Conservation (phyloP, 2,329 filamentous ascomycete species). For the Akanthomyces lecanii region DNA sequence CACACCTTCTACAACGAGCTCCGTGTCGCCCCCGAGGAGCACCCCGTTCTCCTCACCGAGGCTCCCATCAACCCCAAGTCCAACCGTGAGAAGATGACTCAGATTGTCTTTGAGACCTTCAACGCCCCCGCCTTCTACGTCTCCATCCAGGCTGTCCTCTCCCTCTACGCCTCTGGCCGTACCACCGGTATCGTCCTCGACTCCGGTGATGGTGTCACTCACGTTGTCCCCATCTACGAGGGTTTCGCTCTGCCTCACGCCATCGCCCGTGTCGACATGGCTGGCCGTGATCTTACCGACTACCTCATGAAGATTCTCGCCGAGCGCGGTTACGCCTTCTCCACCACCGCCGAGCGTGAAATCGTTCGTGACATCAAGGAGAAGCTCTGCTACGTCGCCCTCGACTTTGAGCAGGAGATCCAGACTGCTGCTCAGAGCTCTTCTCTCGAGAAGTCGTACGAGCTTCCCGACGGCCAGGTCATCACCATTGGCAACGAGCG, state of each 20-base stretch:
- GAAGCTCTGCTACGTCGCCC: conserved; percentile 99
- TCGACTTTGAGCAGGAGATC: conserved; percentile 99
- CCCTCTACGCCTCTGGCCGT: conserved; percentile 99
- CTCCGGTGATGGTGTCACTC: conserved; percentile 99
- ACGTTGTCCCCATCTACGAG: conserved; percentile 99
- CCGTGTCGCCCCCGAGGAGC: conserved; percentile 99
- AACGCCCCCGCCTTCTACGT: conserved; percentile 99
- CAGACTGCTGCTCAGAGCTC: conserved; percentile 99
- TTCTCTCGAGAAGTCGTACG: conserved; percentile 98
- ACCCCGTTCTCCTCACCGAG: conserved; percentile 98
- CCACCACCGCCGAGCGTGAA: conserved; percentile 99
- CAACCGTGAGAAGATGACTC: conserved; percentile 99
- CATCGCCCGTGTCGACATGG: conserved; percentile 99
- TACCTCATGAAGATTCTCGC: conserved; percentile 99
- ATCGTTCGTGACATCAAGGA: conserved; percentile 99
- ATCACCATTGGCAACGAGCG: conserved; percentile 99
- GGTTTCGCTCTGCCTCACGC: conserved; percentile 99
- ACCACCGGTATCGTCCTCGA: conserved; percentile 99
- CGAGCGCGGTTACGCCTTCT: conserved; percentile 99
- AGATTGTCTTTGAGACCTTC: conserved; percentile 99
- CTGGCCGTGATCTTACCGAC: conserved; percentile 98
- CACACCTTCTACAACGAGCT: conserved; percentile 99
- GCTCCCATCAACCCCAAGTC: conserved; percentile 99
- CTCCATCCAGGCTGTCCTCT: conserved; percentile 99
- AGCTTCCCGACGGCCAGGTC: conserved; percentile 98